Conservation (phyloP, 257 asterid genomes). For the Avicennia marina region DNA sequence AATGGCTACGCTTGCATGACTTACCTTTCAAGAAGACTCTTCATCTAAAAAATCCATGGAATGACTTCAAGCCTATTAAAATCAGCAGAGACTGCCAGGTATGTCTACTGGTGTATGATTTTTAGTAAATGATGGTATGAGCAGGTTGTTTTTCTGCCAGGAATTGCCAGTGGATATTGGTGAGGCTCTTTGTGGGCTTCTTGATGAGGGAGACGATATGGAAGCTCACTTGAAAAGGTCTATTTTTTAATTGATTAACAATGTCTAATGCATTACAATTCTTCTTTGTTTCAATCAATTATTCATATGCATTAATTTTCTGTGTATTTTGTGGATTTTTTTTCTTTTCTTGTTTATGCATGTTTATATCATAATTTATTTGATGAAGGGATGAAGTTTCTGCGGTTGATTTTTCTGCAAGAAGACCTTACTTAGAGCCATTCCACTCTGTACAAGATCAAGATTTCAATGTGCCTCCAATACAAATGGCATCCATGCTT, state of each 20-base stretch:
- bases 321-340: conserved; percentile 2
- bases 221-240: conserved; percentile 49
- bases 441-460: conserved; percentile 36
- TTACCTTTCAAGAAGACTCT: conserved; percentile 86
- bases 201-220: conserved; percentile 57
- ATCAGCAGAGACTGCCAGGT: conserved; percentile 99
- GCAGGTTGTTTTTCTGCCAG: conserved; percentile 39
- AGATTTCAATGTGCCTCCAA: conserved; percentile 34
- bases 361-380: conserved; percentile 6
- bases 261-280: too few relatives aligned
- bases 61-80: conserved; percentile 87
- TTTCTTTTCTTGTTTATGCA: conserved; percentile 6
- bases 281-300: too few relatives aligned
- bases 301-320: conserved; percentile 11
- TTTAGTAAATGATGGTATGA: conserved; percentile 17
- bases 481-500: conserved; percentile 40
- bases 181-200: conserved; percentile 90
- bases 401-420: conserved; percentile 36
- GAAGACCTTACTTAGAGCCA: conserved; percentile 47
- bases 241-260: conserved; percentile 12
- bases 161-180: conserved; percentile 91
- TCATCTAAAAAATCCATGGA: conserved; percentile 88
- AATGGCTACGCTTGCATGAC: conserved; percentile 74
- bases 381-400: conserved; percentile 53
- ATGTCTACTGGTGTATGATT: conserved; percentile 16